A percentile compares a stretch with the other conserved stretches of the same genome.
Conservation (phyloP, 441 rosid genomes). For the Populus trichocarpa region DNA sequence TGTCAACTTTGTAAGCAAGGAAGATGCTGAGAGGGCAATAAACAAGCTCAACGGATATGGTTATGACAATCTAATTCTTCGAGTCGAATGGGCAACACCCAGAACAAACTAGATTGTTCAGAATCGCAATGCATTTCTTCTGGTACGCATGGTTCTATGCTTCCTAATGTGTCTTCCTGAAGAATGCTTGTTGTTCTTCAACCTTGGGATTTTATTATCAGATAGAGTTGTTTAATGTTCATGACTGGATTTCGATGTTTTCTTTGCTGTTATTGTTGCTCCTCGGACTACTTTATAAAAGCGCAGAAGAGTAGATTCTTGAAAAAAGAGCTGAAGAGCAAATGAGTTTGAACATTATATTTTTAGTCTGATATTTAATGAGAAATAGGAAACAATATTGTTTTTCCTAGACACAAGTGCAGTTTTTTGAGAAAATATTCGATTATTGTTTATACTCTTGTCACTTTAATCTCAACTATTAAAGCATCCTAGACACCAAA, state of each 20-base stretch:
- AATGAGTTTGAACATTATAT: neutral
- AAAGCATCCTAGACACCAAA: neutral
- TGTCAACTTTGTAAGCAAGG: slow-evolving; percentile 60
- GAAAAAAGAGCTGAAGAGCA: neutral
- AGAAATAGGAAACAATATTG: neutral
- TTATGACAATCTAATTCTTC: slow-evolving; percentile 58
- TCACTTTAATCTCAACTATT: neutral
- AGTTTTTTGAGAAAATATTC: too few species aligned
- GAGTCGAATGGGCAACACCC: slow-evolving; percentile 67
- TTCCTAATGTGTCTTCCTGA: neutral
- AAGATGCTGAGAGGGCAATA: slow-evolving; percentile 60
- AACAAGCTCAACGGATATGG: slow-evolving; percentile 66
- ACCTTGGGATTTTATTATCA: neutral
- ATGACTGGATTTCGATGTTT: neutral
- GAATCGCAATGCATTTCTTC: neutral
- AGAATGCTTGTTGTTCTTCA: neutral
- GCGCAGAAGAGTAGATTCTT: neutral
- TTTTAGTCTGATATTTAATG: neutral
- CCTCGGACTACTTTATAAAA: neutral
- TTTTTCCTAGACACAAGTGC: too few species aligned
- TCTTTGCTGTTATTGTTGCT: neutral
- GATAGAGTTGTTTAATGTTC: neutral
- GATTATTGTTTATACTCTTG: neutral
- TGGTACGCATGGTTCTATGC: neutral
- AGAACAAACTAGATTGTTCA: slow-evolving; percentile 32